A percentile compares a stretch with the other conserved stretches of the same genome.
Evolutionary conservation across 768 basidiomycete genomes (phyloP).

Genomic region (Psilocybe cyanescens): DNA sequence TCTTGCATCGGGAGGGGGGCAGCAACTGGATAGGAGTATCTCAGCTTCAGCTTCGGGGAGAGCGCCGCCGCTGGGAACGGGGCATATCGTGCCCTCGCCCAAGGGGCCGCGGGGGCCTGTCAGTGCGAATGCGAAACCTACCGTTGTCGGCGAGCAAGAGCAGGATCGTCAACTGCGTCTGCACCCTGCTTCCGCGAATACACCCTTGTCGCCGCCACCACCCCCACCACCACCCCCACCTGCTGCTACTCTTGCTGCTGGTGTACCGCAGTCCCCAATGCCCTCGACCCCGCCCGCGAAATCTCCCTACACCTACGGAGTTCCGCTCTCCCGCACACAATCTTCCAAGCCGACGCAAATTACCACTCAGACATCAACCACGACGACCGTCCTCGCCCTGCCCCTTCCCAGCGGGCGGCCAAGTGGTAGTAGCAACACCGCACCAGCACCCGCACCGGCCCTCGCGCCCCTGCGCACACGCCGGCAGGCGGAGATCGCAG

Average conservation of each 20-base stretch:
- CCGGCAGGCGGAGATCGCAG: slow-evolving; percentile 18
- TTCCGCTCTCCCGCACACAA: neutral
- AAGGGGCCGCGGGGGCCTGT: slow-evolving; percentile 8
- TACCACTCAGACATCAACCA: neutral
- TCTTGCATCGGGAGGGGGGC: neutral
- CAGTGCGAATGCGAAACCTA: neutral
- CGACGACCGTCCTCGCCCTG: neutral
- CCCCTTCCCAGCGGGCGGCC: neutral
- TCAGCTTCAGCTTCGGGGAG: neutral
- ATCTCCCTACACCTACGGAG: no score
- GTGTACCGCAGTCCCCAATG: neutral
- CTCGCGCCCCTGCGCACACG: slow-evolving; percentile 12
- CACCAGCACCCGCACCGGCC: neutral
- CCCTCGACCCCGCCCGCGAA: neutral
- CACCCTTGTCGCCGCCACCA: no score
- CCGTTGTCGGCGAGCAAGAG: neutral
- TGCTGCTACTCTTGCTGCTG: no score
- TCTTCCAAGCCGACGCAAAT: neutral
- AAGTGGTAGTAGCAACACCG: neutral
- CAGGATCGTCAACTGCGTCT: no score
- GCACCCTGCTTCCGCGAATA: no score
- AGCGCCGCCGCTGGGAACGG: slow-evolving; percentile 6
- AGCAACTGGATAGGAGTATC: neutral
- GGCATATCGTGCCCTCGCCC: slow-evolving; percentile 18
- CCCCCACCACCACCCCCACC: no score